Evolutionary conservation across 78 protist genomes (phyloP).

Genomic region (Mastigamoeba balamuthi): DNA sequence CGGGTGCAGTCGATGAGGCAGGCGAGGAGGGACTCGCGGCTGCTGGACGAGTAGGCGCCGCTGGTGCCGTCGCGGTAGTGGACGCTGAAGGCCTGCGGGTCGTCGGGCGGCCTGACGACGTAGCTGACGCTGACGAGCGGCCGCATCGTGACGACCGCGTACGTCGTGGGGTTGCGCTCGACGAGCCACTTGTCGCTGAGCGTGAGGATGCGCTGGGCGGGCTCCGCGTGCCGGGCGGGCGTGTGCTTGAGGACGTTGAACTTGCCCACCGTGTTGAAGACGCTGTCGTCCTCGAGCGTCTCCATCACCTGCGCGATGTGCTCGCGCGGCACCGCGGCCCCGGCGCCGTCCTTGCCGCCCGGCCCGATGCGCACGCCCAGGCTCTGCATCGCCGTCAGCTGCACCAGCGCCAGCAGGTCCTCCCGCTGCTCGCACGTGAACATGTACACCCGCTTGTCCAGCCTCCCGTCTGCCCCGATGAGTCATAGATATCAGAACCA

Average conservation of each 20-base stretch:
- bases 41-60: conserved; percentile 24
- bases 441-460: not conserved
- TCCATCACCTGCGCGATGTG: too few species aligned
- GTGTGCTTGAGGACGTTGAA: not conserved
- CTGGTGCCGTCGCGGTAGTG: conserved; percentile 33
- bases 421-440: not conserved
- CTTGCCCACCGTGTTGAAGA: not conserved
- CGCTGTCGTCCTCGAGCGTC: too few species aligned
- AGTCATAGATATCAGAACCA: too few species aligned
- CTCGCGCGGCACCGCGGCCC: too few species aligned
- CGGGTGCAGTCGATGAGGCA: conserved; percentile 22
- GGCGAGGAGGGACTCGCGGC: conserved; percentile 26
- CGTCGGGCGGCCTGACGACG: conserved; percentile 20
- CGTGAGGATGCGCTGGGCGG: not conserved
- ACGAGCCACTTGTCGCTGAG: conserved; percentile 8
- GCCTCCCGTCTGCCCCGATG: not conserved
- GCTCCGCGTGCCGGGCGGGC: not conserved
- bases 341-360: too few species aligned
- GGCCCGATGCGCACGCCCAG: too few species aligned
- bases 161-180: conserved; percentile 23
- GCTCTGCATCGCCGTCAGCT: not conserved
- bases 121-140: conserved; percentile 16
- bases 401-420: not conserved
- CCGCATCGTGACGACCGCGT: conserved; percentile 26
- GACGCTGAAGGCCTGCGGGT: conserved; percentile 27